A percentile compares a stretch with the other conserved stretches of the same genome.
Evolutionary conservation across 73 alveolate genomes (phyloP).

Genomic region (Tetrahymena borealis): DNA sequence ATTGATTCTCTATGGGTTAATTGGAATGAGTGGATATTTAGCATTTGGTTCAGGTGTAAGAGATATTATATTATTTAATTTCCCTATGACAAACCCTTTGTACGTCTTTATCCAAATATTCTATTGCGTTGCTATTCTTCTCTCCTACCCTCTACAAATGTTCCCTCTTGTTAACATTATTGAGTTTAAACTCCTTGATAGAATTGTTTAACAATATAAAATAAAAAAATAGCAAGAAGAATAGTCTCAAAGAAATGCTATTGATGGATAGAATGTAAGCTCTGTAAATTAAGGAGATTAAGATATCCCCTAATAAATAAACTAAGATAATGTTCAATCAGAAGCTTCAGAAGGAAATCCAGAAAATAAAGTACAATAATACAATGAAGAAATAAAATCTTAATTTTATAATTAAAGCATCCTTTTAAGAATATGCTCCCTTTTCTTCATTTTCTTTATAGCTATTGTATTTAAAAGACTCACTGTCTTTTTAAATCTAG

Average conservation of each 20-base stretch:
- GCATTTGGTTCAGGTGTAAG: neutral
- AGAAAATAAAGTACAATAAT: neutral
- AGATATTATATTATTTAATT: neutral
- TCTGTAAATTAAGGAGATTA: too few species aligned
- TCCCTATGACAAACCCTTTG: neutral
- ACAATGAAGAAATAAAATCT: neutral
- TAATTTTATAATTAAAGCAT: neutral
- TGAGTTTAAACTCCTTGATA: neutral
- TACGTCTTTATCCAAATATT: neutral
- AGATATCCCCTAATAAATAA: too few species aligned
- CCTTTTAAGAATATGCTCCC: neutral
- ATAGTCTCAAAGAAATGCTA: neutral
- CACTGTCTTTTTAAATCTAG: neutral
- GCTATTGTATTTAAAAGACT: neutral
- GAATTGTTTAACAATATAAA: neutral
- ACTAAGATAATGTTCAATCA: neutral
- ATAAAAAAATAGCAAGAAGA: neutral
- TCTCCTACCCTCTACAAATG: neutral
- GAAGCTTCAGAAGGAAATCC: neutral
- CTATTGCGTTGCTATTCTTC: neutral
- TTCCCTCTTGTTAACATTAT: neutral
- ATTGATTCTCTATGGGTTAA: neutral
- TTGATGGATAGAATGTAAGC: neutral
- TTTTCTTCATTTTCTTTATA: neutral
- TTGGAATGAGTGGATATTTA: neutral